Evolutionary conservation across 805 yeast species (phyloP), one percentile per base, ranked within the genome.

Genomic region (Scheffersomyces lignosus): DNA sequence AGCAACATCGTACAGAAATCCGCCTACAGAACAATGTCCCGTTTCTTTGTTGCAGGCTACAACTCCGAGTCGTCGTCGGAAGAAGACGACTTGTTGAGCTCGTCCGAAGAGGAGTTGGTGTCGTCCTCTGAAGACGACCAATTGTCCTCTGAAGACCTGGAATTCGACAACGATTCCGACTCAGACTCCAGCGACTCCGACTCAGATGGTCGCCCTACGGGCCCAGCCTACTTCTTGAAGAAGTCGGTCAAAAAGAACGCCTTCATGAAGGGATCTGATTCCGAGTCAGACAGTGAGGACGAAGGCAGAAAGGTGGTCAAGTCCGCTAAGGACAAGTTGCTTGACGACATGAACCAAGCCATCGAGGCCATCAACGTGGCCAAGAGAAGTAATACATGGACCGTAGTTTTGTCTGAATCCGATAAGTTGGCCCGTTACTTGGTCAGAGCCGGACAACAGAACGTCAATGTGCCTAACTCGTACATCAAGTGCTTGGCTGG

Each of bases 281-380:
- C 65, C 22, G 78, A 71, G 46, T 54, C 66, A 36, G 79, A 73
- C 38, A 57, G 61, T 36, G 87, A 79, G 40, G 84, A 77, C 41
- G 91, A 83, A 40, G 86, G 82, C 55, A 83, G 80, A 60, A 85
- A 83, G 49, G 88, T 89, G 28, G 96, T 91, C 50, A 90, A 87
- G 69, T 81, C 93, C 40, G 96, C 97, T 36, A 87, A 84, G 67
- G 98, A 90, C 48, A 93, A 91, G 71, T 74, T 89, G 43, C 62
- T 89, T 51, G 97, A 89, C 58, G 99, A 93, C 62, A 77, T 93
- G 68, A 81, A 78, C 51, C 71, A 72, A 17, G 64, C 77, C 23
- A 77, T 83, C 49, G 82, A 79, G 53, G 73, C 78, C 35, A 78
- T 89, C 52, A 89, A 83, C 55, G 74, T 75, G 41, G 80, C 82